Evolutionary conservation across 768 basidiomycete genomes (phyloP), one percentile per base, ranked within the genome.

Genomic region (Lactarius pseudohatsudake): DNA sequence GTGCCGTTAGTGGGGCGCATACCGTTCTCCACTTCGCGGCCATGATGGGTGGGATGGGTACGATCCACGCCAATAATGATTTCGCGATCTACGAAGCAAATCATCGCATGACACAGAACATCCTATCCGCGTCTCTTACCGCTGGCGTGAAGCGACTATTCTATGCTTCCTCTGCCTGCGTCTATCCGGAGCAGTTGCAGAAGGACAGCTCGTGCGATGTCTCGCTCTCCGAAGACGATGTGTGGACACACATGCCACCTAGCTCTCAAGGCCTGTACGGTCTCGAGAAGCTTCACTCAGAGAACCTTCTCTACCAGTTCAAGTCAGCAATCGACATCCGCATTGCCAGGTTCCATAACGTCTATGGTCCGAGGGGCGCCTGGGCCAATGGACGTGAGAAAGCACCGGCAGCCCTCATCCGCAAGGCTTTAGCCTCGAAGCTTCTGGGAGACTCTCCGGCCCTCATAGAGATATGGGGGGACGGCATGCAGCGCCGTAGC

Each of bases 11-110:
- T n/a, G 81, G 76, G 34, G 76, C 84, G 0, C 68, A 80, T 58
- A 77, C 74, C 8, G 78, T 87, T 30, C 74, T 86, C 22, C 86
- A 87, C 72, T 82, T 87, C 67, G 84, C 86, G 13, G 86, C 85
- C 2, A 82, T 77, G 26, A 86, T 85, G 85, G 86, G 85, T 4
- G 86, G 86, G 0, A 87, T 87, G 86, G 86, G 86, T 2, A 80
- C 80, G 0, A 87, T 87, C 56, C 85, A 86, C 67, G 70, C 75
- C 4, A 74, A 71, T 0, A 86, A 87, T 71, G 82, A 84, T 57
- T 75, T 80, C 53, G 65, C 66, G 20, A 83, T 86, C 32, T 87
- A 86, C 68, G 64, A 70, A 7, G 76, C 81, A 30, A 86, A 87
- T 65, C 77, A 83, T 28, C 43, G 65, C 6, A 86, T 87, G 79